phyloP scores from a whole-genome alignment of 352 stramenopile genomes.

The Globisporangium parvum region DNA sequence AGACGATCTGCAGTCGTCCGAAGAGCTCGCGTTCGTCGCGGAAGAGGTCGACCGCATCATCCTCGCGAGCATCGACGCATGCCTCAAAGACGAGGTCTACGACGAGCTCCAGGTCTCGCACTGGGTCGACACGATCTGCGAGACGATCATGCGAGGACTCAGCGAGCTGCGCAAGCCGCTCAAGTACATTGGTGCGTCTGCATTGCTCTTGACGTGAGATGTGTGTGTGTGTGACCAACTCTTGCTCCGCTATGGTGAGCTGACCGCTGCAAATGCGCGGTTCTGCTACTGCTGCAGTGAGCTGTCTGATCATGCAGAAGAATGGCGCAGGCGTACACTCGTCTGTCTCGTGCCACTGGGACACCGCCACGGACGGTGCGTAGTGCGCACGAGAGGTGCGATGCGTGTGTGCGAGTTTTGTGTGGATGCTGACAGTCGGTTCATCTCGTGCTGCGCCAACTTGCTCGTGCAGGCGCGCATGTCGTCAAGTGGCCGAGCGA shows the following conservation, averaged over 20 bases:
- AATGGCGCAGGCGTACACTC: conserved; percentile 89
- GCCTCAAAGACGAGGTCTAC: conserved; percentile 85
- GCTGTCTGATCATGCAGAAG: conserved; percentile 91
- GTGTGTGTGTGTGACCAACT: background rate
- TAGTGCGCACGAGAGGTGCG: background rate
- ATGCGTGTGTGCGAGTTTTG: no score
- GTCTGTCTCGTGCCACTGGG: conserved; percentile 88
- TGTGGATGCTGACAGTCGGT: no score
- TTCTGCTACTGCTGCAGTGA: conserved; percentile 45
- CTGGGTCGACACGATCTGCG: conserved; percentile 91
- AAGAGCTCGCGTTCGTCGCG: conserved; percentile 88
- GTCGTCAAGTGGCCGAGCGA: conserved; percentile 88
- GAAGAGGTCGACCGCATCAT: conserved; percentile 90
- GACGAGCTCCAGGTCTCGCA: conserved; percentile 80
- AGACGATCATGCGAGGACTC: conserved; percentile 83
- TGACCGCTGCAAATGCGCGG: background rate
- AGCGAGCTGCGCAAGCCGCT: conserved; percentile 88
- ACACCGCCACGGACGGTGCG: conserved; percentile 85
- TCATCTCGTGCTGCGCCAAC: no score
- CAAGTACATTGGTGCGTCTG: conserved; percentile 80
- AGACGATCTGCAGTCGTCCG: conserved; percentile 82
- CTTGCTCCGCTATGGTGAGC: background rate
- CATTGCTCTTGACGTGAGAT: background rate
- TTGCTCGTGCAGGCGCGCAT: conserved; percentile 35
- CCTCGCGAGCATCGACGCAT: conserved; percentile 67